Base-by-base conservation (phyloP, 2,329 filamentous ascomycete species). In the Mariannaea sp. region DNA sequence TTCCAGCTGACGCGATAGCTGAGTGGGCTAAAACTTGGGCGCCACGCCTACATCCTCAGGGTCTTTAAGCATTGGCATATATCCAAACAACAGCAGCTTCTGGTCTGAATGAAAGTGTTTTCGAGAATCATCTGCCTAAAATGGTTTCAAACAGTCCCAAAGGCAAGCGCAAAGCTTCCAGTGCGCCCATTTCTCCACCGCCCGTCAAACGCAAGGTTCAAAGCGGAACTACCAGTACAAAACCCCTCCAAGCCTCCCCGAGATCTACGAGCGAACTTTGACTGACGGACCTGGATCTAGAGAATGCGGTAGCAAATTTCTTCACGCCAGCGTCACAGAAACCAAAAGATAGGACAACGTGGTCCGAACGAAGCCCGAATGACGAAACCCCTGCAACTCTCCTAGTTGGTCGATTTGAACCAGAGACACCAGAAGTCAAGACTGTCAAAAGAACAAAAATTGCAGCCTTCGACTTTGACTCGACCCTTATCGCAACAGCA, bases 261-360 rank as follows among this genome's bases (percentile, higher is more conserved):
- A 20, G 2, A 8, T 1, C 2, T 14, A 12, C 22, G 17, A 46
- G 7, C 14, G 16, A 7, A 12, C 19, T 17, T 16, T 33, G 12
- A 22, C 60, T 69, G 51, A 68, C 46, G 30, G 29, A 42, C 27
- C 7, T 56, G 38, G 32, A 20, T 9, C 4, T 59, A 90, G 87
- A 85, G 69, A 84, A 73, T 55, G 84, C 88, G 1, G 84, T 96
- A 1, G 82, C 89, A 16, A 90, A 82, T 48, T 97, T 97, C 77
- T 97, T 97, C 73, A 96, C 87, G 0, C 92, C 92, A 0, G 70
- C 81, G 0, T 97, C 92, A 0, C 84, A 96, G 70, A 97, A 95
- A 70, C 85, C 88, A 26, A 89, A 90, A 12, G 87, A 92, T 43
- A 83, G 82, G 52, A 84, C 89, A 44, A 76, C 73, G 8, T 97